Base-by-base conservation (phyloP, 371 early-diverging fungal genomes). In the Phascolomyces articulosus region DNA sequence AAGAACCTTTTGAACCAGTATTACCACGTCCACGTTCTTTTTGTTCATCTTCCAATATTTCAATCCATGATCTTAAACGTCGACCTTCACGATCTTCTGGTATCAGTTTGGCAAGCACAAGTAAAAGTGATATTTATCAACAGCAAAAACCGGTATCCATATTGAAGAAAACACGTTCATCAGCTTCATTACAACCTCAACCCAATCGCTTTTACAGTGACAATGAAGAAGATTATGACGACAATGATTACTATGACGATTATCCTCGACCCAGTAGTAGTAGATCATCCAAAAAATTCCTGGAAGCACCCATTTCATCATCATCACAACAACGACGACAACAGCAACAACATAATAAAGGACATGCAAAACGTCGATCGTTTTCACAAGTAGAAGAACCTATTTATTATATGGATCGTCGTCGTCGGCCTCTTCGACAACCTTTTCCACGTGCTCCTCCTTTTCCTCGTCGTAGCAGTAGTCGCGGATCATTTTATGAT, bases 111-210 rank as follows among this genome's bases (percentile, higher is more conserved):
- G n/a, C 44, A 0, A 44, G 44, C 16, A 44, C 44, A 38, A 58
- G 3, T 3, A 26, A 44, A 47, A 47, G 20, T 15, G 20, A 59
- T 18, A 40, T 40, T 7, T 47, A n/a, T n/a, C n/a, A n/a, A n/a
- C n/a, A n/a, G n/a, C n/a, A n/a, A n/a, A n/a, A 44, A 47, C 60
- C 60, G 0, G 60, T 59, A 20, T 47, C 60, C 13, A 59, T 59
- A 44, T 47, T 59, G 24, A 59, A 59, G 27, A 59, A 59, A 47
- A 47, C 47, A 16, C 41, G 47, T n/a, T 59, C 60, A 24, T 44
- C 60, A 4, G 20, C 31, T 7, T 59, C 60, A 8, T 23, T 59
- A 21, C 60, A 27, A n/a, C 60, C 60, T 15, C 48, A n/a, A 51
- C 47, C 27, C 23, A 40, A 23, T 16, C 34, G 3, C 10, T 57